A percentile compares a stretch with the other conserved stretches of the same genome.
These are phyloP conservation scores for Vachellia collinsii DNA, from an alignment of 306 rosid species.

Conservation along the genomic window DNA sequence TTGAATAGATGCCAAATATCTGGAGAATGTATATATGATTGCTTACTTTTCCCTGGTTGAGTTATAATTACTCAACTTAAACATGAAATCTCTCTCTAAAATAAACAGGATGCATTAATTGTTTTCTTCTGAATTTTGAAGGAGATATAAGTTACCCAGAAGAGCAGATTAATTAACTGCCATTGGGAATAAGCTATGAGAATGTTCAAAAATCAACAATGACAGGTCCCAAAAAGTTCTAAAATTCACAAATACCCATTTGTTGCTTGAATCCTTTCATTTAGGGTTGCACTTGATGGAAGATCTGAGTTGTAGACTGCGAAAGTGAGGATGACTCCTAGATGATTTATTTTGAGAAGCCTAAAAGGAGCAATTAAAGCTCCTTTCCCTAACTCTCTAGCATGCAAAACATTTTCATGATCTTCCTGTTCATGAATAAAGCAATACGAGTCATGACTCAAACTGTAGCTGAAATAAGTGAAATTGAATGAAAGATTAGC, in stretches of 20 bases:
- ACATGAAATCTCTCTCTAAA: neutral
- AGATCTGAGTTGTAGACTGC: conserved; percentile 92
- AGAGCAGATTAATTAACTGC: neutral
- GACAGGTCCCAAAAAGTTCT: conserved; percentile 8
- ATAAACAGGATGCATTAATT: neutral
- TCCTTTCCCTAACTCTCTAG: conserved; percentile 94
- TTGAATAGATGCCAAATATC: no score
- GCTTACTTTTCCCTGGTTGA: no score
- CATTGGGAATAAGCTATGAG: conserved; percentile 6
- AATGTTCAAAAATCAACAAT: conserved; percentile 15
- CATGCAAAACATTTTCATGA: conserved; percentile 79
- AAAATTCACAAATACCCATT: conserved; percentile 69
- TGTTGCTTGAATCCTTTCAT: conserved; percentile 86
- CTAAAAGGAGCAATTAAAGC: conserved; percentile 92
- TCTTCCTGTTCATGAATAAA: conserved; percentile 76
- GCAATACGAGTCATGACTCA: conserved; percentile 16
- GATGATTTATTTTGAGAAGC: conserved; percentile 80
- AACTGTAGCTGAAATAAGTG: neutral
- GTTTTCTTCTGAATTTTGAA: neutral
- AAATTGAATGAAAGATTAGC: conserved; percentile 2
- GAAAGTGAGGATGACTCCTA: conserved; percentile 93
- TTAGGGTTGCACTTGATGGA: conserved; percentile 86
- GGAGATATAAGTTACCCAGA: neutral
- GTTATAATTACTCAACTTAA: no score
- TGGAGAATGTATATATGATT: no score